Evolutionary conservation across 164 flowering plant species (phyloP), one percentile per base, ranked within the genome.

Genomic region (Brasenia schreberi): DNA sequence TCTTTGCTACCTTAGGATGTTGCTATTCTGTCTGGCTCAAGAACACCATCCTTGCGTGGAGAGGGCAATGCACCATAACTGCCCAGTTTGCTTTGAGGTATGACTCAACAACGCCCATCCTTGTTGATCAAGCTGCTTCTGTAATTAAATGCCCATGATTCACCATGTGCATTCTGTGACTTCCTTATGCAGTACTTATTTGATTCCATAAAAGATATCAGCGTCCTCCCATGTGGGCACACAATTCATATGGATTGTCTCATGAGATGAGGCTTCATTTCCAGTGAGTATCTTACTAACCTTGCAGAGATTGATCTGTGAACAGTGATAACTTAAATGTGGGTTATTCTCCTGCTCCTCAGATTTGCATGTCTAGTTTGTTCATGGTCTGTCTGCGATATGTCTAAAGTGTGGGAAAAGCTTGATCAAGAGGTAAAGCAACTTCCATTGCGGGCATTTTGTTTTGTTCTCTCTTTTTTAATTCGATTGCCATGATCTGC

Each of bases 1-100:
- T 4, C 18, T 61, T 18, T 61, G 63, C 63, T 33, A 33, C 33
- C 65, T 73, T 72, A 91, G 97, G 82, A 65, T 89, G 97, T 66
- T 92, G 97, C 74, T 86, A 85, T 69, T 74, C 92, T 16, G 84
- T 19, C 49, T 33, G 42, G 16, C 76, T 89, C 80, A 77, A 82
- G 74, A 81, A 82, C 73, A 45, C 82, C 97, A 92, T 65, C 76
- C 59, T 17, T 92, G 97, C 67, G 82, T 92, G 19, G 96, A 92
- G 76, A 77, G 81, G 69, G 96, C 97, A 61, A 87, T 89, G 94
- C 97, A 92, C 73, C 96, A 89, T 66, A 81, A 87, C 69, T 92
- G 97, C 75, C 93, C 97, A 0, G 80, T 91, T 70, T 91, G 96
- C 78, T 87, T 87, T 67, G 96, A 91, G 96, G 97, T 91, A 81